Evolutionary conservation across 2,329 filamentous ascomycete genomes (phyloP).

Genomic region (Fusarium sp.): DNA sequence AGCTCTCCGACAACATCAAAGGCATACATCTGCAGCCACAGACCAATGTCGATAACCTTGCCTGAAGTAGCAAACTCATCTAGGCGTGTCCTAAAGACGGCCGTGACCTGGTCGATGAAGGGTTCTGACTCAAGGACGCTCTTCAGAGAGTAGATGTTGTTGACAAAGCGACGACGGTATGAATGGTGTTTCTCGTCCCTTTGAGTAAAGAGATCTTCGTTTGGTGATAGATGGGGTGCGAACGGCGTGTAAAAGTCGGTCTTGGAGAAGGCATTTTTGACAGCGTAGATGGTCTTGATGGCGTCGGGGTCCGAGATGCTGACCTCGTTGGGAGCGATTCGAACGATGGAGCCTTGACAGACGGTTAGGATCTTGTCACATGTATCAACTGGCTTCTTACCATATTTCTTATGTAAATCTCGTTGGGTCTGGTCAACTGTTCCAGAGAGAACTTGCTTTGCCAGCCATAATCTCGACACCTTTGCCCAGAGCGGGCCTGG

Average conservation of each 20-base stretch:
- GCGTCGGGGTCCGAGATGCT: neutral
- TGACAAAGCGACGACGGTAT: neutral
- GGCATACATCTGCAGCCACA: neutral
- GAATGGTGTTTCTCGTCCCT: neutral
- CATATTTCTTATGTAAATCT: neutral
- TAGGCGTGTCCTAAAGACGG: neutral
- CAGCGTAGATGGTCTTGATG: neutral
- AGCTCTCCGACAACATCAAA: neutral
- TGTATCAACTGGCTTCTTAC: neutral
- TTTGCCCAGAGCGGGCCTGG: neutral
- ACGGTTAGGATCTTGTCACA: fast-evolving
- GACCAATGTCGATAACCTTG: neutral
- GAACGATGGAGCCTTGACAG: neutral
- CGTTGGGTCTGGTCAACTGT: neutral
- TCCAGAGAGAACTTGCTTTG: neutral
- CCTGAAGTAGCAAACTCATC: neutral
- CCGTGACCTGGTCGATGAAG: neutral
- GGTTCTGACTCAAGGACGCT: neutral
- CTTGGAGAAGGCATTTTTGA: neutral
- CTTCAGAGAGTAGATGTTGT: neutral
- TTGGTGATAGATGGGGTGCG: neutral
- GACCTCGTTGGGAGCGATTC: neutral
- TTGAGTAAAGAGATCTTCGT: neutral
- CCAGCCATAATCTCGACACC: neutral
- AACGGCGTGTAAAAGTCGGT: neutral